These are phyloP conservation scores for Cladosporium austrohemisphaericum DNA, from an alignment of 2,329 filamentous ascomycete species.

Conservation along the genomic window DNA sequence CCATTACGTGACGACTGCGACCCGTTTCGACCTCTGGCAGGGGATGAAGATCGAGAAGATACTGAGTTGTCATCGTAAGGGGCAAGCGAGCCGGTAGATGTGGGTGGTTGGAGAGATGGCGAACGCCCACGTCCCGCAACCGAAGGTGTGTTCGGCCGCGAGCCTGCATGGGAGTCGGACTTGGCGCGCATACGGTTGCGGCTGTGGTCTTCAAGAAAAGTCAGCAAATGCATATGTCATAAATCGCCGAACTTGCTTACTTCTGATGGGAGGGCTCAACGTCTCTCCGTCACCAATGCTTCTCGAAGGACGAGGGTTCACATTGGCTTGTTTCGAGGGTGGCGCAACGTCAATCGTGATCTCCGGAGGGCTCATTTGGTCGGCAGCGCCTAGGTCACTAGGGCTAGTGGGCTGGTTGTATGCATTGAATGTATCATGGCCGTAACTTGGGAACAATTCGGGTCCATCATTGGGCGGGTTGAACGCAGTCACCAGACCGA, in stretches of 20 bases:
- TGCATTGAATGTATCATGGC: slow-evolving; percentile 48
- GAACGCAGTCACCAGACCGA: slow-evolving; percentile 47
- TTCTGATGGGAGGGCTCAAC: slow-evolving; percentile 71
- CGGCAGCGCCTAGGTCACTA: slow-evolving; percentile 63
- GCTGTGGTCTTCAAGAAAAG: slow-evolving; percentile 35
- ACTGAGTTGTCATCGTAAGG: slow-evolving; percentile 38
- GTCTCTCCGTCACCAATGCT: slow-evolving; percentile 72
- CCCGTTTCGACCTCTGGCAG: slow-evolving; percentile 35
- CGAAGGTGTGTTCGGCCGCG: slow-evolving; percentile 43
- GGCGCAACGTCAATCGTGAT: slow-evolving; percentile 94
- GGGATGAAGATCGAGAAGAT: slow-evolving; percentile 46
- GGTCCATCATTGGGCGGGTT: slow-evolving; percentile 42
- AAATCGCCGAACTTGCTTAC: slow-evolving; percentile 40
- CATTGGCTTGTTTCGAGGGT: slow-evolving; percentile 48
- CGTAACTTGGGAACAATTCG: slow-evolving; percentile 49
- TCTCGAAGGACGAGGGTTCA: slow-evolving; percentile 58
- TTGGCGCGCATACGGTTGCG: slow-evolving; percentile 55
- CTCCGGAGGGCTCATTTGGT: slow-evolving; percentile 82
- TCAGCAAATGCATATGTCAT: not conserved
- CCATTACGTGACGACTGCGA: slow-evolving; percentile 40
- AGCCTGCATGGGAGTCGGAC: slow-evolving; percentile 57
- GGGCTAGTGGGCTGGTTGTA: slow-evolving; percentile 35
- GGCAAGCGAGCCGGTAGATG: slow-evolving; percentile 32
- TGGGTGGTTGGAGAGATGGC: slow-evolving; percentile 32
- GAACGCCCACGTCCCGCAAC: slow-evolving; percentile 32